phyloP scores from a whole-genome alignment of 805 yeast species.

The Hanseniaspora nectarophila region DNA sequence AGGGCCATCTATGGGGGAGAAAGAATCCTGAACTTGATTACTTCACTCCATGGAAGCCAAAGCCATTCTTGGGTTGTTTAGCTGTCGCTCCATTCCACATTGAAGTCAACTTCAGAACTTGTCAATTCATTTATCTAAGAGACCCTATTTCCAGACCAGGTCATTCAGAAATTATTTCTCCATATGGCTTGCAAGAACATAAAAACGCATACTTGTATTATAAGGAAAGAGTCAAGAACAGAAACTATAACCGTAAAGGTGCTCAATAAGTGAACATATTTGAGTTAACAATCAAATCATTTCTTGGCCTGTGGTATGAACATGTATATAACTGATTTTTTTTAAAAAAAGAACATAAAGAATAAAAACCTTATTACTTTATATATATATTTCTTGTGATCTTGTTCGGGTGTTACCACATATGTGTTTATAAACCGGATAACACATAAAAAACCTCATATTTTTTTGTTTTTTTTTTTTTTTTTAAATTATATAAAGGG shows the following conservation, averaged over 20 bases:
- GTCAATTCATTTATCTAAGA: constrained; percentile 92
- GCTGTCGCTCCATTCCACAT: constrained; percentile 86
- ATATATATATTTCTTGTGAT: no score
- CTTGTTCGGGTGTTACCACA: no score
- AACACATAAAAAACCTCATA: no score
- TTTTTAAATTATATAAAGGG: not conserved
- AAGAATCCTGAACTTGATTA: constrained; percentile 63
- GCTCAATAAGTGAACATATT: not conserved
- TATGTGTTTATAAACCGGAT: no score
- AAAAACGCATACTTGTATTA: constrained; percentile 94
- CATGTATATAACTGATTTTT: no score
- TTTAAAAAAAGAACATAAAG: no score
- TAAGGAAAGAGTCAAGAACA: constrained; percentile 47
- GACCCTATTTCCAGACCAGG: constrained; percentile 97
- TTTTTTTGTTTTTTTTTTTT: not conserved
- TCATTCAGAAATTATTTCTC: constrained; percentile 87
- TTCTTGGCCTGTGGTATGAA: no score
- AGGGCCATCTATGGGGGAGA: constrained; percentile 63
- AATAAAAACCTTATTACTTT: not conserved
- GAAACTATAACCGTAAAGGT: constrained; percentile 21
- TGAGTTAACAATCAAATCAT: not conserved
- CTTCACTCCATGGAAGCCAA: constrained; percentile 94
- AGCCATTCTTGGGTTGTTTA: constrained; percentile 85
- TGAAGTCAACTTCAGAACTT: constrained; percentile 78
- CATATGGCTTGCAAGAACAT: constrained; percentile 68